Evolutionary conservation across 306 rosid species (phyloP).

Genomic region (Quercus glauca): DNA sequence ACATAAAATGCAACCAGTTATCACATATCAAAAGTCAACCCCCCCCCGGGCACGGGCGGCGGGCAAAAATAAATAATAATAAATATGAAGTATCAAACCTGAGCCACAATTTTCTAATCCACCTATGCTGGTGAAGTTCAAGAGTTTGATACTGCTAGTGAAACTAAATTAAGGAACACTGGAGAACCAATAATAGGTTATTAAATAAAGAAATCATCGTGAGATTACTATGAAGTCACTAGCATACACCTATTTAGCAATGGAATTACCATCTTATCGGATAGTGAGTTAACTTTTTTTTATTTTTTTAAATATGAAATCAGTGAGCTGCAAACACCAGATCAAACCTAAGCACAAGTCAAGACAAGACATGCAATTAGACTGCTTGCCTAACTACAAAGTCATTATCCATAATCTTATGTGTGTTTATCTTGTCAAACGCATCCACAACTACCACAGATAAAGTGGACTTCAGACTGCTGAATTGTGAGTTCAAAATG

Average conservation of each 20-base stretch:
- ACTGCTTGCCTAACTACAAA: neutral
- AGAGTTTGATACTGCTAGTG: neutral
- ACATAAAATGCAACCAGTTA: neutral
- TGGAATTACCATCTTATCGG: neutral
- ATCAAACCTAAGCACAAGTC: no score
- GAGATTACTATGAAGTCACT: neutral
- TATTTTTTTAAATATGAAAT: no score
- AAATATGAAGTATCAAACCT: neutral
- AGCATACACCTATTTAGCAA: neutral
- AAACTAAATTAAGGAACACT: neutral
- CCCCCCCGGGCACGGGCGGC: no score
- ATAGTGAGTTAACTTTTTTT: neutral
- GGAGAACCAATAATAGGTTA: neutral
- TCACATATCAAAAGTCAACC: no score
- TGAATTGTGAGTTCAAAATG: neutral
- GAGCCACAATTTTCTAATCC: neutral
- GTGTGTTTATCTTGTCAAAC: neutral
- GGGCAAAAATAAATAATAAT: neutral
- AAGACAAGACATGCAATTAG: neutral
- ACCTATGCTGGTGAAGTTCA: neutral
- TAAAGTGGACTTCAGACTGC: neutral
- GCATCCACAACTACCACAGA: neutral
- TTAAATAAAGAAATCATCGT: neutral
- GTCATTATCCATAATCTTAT: neutral
- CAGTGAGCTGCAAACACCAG: no score